Conservation (phyloP, 2,329 filamentous ascomycete genomes). For the Microdochium nivale region DNA sequence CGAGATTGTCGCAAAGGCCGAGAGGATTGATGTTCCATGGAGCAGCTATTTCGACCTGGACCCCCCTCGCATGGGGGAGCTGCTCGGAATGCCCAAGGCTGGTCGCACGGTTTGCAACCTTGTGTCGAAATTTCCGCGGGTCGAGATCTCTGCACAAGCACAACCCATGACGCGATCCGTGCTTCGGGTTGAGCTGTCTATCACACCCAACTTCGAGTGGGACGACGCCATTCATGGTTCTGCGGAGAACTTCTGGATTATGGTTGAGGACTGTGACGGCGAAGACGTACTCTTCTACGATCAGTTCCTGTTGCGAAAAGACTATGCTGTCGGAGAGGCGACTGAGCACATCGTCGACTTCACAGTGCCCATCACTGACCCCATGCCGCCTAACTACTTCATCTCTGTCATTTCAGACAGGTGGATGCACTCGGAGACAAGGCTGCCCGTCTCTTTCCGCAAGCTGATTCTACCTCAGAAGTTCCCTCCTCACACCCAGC, state of each 20-base stretch:
- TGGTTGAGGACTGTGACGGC: constrained; percentile 95
- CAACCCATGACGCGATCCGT: constrained; percentile 93
- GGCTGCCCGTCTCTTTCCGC: constrained; percentile 86
- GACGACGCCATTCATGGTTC: constrained; percentile 81
- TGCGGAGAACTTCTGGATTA: constrained; percentile 91
- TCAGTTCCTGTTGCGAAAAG: constrained; percentile 82
- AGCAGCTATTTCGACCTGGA: constrained; percentile 92
- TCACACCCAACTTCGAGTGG: constrained; percentile 94
- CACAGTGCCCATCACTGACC: constrained; percentile 91
- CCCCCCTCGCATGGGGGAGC: constrained; percentile 90
- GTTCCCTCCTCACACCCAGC: constrained; percentile 86
- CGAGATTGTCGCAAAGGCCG: constrained; percentile 85
- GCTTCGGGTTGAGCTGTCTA: constrained; percentile 80
- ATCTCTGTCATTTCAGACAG: constrained; percentile 89
- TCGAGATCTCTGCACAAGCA: constrained; percentile 88
- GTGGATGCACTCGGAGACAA: constrained; percentile 98
- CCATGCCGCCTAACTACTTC: constrained; percentile 98
- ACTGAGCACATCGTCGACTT: constrained; percentile 96
- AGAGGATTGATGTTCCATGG: constrained; percentile 93
- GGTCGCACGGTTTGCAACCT: constrained; percentile 78
- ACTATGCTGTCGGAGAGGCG: constrained; percentile 76
- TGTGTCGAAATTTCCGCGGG: constrained; percentile 84
- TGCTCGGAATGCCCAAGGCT: constrained; percentile 82
- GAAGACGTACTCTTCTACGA: constrained; percentile 95
- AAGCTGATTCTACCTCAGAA: constrained; percentile 91